Conservation (phyloP, 2,329 filamentous ascomycete species). For the Penicillium sp. region DNA sequence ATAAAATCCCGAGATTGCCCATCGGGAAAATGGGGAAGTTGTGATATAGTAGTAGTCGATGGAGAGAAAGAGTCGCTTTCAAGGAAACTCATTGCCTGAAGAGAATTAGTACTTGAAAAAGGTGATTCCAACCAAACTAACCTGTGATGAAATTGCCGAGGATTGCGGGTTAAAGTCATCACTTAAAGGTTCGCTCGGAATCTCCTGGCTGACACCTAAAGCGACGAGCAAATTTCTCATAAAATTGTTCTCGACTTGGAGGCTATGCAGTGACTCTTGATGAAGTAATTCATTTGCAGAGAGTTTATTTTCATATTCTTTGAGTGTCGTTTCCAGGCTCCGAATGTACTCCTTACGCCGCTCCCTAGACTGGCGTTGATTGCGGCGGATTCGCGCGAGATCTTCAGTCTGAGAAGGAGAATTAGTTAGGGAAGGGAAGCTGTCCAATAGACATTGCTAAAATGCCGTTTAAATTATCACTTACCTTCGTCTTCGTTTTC, state of each 20-base stretch:
- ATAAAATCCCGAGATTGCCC: too few species aligned
- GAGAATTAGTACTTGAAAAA: too few species aligned
- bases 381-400: conserved; percentile 14
- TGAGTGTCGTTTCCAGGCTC: conserved; percentile 17
- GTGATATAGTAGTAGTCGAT: too few species aligned
- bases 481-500: conserved; percentile 13
- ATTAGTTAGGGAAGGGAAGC: background rate
- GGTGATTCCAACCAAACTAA: background rate
- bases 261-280: conserved; percentile 5
- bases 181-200: background rate
- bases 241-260: conserved; percentile 9
- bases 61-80: too few species aligned
- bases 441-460: background rate
- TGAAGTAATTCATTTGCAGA: background rate
- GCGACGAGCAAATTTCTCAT: conserved; percentile 7
- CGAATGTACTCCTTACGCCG: conserved; percentile 11
- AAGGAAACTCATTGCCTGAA: too few species aligned
- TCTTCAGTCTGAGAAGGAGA: conserved; percentile 8
- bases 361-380: conserved; percentile 12
- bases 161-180: background rate
- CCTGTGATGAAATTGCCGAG: background rate
- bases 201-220: conserved; percentile 2
- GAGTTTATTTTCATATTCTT: conserved; percentile 9
- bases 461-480: background rate
- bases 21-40: too few species aligned